phyloP scores from a whole-genome alignment of 2,329 filamentous ascomycete species.

The Hypoxylon sp. region DNA sequence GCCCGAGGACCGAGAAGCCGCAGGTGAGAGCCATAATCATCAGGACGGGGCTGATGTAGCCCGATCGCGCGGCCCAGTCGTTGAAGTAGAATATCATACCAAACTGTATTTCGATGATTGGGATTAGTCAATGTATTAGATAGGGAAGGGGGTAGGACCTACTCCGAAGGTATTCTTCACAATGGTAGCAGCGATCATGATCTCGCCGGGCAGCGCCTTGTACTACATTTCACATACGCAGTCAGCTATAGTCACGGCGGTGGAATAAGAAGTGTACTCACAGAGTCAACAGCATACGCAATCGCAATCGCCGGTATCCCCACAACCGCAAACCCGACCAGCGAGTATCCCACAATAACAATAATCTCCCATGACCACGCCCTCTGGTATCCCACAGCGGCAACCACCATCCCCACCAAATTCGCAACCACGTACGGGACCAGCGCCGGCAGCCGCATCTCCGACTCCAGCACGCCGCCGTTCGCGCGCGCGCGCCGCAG shows the following conservation, averaged over 20 bases:
- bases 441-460: constrained; percentile 58
- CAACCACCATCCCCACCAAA: constrained; percentile 59
- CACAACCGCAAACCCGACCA: constrained; percentile 49
- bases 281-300: constrained; percentile 68
- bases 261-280: constrained; percentile 17
- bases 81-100: constrained; percentile 51
- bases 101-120: constrained; percentile 40
- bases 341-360: constrained; percentile 59
- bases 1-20: constrained; percentile 45
- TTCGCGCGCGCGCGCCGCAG: constrained; percentile 54
- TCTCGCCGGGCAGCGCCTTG: constrained; percentile 69
- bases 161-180: constrained; percentile 67
- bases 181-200: constrained; percentile 72
- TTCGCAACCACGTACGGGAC: constrained; percentile 57
- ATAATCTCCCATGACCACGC: constrained; percentile 61
- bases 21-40: constrained; percentile 47
- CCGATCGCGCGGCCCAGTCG: constrained; percentile 44
- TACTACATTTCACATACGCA: constrained; percentile 52
- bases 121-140: background rate
- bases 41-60: constrained; percentile 46
- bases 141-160: constrained; percentile 29
- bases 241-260: constrained; percentile 11
- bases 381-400: constrained; percentile 59
- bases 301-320: constrained; percentile 68
- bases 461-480: constrained; percentile 58